phyloP scores from a whole-genome alignment of 2,329 filamentous ascomycete genomes.

The Stenocarpella maydis region DNA sequence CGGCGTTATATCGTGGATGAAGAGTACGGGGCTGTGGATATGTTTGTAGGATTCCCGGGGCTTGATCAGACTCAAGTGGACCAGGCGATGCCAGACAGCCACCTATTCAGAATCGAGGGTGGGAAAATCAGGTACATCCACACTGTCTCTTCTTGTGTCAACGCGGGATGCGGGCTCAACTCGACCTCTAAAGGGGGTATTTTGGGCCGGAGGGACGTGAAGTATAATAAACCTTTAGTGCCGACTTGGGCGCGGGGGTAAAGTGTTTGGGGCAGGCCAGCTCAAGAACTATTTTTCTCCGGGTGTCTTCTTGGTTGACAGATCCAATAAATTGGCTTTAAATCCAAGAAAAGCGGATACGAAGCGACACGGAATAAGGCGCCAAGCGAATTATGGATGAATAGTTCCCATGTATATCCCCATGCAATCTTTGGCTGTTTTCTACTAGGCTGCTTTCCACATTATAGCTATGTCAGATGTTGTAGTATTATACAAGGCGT shows the following conservation, averaged over 20 bases:
- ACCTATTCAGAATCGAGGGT: slow-evolving; percentile 42
- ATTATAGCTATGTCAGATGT: too few species aligned
- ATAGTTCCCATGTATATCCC: too few species aligned
- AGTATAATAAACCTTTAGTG: background rate
- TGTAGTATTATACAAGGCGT: too few species aligned
- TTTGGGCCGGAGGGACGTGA: background rate
- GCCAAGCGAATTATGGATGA: background rate
- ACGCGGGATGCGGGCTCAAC: slow-evolving; percentile 39
- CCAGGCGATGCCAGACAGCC: slow-evolving; percentile 41
- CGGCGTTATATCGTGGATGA: slow-evolving; percentile 45
- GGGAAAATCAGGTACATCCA: slow-evolving; percentile 43
- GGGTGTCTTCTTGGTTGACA: background rate
- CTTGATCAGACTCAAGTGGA: slow-evolving; percentile 37
- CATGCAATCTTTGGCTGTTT: too few species aligned
- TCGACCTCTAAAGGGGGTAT: background rate
- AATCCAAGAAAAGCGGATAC: background rate
- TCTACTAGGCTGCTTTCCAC: too few species aligned
- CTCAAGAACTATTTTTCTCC: background rate
- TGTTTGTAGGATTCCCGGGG: slow-evolving; percentile 41
- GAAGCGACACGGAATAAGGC: background rate
- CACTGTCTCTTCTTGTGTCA: slow-evolving; percentile 39
- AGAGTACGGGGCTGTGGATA: slow-evolving; percentile 40
- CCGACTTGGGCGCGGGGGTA: background rate
- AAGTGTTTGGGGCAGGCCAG: background rate
- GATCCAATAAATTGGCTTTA: background rate